These are phyloP conservation scores for Podosphaera fusca DNA, from an alignment of 2,329 filamentous ascomycete species.

Conservation along the genomic window DNA sequence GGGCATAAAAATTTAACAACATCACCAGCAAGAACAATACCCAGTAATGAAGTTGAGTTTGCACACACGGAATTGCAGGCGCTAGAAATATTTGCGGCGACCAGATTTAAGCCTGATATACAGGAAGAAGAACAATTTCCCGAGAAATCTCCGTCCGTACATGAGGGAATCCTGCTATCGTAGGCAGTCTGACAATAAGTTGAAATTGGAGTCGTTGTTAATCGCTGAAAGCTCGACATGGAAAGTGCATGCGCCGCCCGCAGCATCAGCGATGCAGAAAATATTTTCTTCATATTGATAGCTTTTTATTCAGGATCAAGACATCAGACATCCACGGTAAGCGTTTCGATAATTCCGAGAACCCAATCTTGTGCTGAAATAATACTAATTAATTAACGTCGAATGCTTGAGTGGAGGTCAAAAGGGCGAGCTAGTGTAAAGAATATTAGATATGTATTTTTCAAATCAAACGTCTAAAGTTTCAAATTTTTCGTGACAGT, in stretches of 20 bases:
- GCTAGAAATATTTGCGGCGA: conserved; percentile 6
- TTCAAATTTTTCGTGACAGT: neutral
- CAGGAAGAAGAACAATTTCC: conserved; percentile 12
- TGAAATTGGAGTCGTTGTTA: conserved; percentile 9
- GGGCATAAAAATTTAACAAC: conserved; percentile 13
- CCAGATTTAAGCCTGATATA: conserved; percentile 6
- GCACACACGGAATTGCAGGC: conserved; percentile 8
- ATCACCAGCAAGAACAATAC: conserved; percentile 13
- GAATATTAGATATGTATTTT: neutral
- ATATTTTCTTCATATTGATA: conserved; percentile 8
- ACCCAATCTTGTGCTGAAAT: no score
- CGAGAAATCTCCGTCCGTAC: conserved; percentile 12
- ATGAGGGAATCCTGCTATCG: conserved; percentile 10
- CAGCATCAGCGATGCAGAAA: conserved; percentile 5
- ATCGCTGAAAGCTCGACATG: conserved; percentile 14
- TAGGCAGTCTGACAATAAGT: conserved; percentile 11
- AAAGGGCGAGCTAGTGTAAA: neutral
- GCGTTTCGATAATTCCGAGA: conserved; percentile 2
- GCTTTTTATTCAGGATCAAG: conserved; percentile 2
- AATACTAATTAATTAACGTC: neutral
- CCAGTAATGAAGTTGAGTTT: conserved; percentile 11
- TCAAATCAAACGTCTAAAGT: neutral
- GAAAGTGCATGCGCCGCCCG: conserved; percentile 11
- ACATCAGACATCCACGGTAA: conserved; percentile 4
- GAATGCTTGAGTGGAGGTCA: neutral